Conservation (phyloP, 2,329 filamentous ascomycete species). For the Canariomyces notabilis region DNA sequence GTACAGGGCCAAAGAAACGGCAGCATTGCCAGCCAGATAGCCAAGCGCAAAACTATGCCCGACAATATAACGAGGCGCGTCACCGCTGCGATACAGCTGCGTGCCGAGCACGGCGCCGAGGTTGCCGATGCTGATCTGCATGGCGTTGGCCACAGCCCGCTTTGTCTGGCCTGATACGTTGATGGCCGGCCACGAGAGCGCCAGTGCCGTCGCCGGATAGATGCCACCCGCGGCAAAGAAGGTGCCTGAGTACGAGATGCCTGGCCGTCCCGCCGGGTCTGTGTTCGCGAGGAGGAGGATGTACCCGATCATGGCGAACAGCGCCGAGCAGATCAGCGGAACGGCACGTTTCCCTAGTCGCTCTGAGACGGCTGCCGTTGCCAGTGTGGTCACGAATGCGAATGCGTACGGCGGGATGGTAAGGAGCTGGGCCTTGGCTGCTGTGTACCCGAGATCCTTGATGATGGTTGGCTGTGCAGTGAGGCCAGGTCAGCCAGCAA, state of each 20-base stretch:
- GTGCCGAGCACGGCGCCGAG: slow-evolving; percentile 64
- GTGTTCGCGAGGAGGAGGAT: slow-evolving; percentile 52
- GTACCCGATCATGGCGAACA: slow-evolving; percentile 58
- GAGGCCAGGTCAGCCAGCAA: slow-evolving; percentile 1
- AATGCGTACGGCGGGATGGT: slow-evolving; percentile 62
- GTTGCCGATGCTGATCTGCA: slow-evolving; percentile 70
- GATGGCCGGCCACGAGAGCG: slow-evolving; percentile 65
- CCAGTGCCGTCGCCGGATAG: slow-evolving; percentile 59
- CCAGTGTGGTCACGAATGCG: slow-evolving; percentile 54
- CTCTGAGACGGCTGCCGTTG: slow-evolving; percentile 57
- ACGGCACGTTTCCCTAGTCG: slow-evolving; percentile 51
- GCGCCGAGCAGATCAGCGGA: slow-evolving; percentile 56
- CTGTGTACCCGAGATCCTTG: slow-evolving; percentile 47
- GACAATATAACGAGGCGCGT: slow-evolving; percentile 58
- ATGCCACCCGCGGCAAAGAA: slow-evolving; percentile 63
- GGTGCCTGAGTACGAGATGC: slow-evolving; percentile 55
- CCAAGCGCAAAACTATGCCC: slow-evolving; percentile 63
- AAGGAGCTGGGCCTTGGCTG: slow-evolving; percentile 51
- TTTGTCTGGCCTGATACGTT: slow-evolving; percentile 69
- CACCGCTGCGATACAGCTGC: slow-evolving; percentile 59
- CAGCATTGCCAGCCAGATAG: slow-evolving; percentile 56
- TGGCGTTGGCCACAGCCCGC: slow-evolving; percentile 60
- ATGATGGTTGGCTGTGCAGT: slow-evolving; percentile 47
- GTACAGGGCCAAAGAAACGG: slow-evolving; percentile 50
- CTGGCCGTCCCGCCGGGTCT: slow-evolving; percentile 42